phyloP scores from a whole-genome alignment of 805 yeast genomes.

The Lipomyces orientalis region DNA sequence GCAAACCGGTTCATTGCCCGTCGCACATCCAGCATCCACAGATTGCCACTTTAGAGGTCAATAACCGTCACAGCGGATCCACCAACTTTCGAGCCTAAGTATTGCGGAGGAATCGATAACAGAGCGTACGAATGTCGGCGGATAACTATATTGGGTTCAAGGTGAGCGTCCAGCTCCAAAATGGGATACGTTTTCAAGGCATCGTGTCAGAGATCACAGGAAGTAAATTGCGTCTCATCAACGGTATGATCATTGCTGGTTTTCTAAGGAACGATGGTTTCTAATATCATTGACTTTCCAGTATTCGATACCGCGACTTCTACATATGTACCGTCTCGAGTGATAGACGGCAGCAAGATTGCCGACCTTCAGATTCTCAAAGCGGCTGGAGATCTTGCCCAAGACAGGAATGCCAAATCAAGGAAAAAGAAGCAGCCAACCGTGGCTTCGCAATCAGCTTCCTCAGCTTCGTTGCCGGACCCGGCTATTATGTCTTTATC shows the following conservation, averaged over 20 bases:
- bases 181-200: constrained; percentile 45
- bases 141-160: constrained; percentile 26
- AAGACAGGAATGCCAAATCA: constrained; percentile 1
- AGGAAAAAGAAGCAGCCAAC: constrained; percentile 14
- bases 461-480: constrained; percentile 14
- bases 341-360: constrained; percentile 30
- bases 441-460: background rate
- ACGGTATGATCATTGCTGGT: constrained; percentile 44
- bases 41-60: background rate
- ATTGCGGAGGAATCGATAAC: background rate
- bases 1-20: background rate
- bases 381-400: constrained; percentile 44
- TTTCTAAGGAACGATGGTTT: background rate
- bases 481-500: constrained; percentile 33
- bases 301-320: constrained; percentile 28
- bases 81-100: background rate
- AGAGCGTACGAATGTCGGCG: constrained; percentile 17
- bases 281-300: constrained; percentile 23
- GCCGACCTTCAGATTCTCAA: constrained; percentile 40
- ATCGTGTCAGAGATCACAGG: constrained; percentile 52
- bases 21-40: background rate
- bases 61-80: background rate
- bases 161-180: constrained; percentile 30
- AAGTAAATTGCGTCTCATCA: constrained; percentile 49
- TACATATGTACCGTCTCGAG: constrained; percentile 26